These are phyloP conservation scores for Reutealis trisperma DNA, from an alignment of 345 rosid species.

Conservation along the genomic window DNA sequence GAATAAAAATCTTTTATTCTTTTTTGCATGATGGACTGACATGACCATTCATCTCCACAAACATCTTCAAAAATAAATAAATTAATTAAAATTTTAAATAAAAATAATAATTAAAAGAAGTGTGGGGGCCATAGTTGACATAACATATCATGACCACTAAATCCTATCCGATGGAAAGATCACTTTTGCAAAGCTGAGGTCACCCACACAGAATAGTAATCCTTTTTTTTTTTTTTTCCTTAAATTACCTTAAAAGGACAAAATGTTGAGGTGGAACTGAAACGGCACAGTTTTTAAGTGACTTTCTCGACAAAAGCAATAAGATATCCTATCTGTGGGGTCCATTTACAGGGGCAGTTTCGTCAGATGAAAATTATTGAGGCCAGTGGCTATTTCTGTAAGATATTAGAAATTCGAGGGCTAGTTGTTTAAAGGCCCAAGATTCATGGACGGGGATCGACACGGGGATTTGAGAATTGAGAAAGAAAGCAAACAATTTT, in stretches of 20 bases:
- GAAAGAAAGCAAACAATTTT: background rate
- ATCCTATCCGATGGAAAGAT: background rate
- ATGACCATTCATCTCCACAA: too few relatives aligned
- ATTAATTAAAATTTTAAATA: background rate
- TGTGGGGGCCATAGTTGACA: background rate
- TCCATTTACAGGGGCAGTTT: background rate
- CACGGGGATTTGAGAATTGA: background rate
- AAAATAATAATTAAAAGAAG: background rate
- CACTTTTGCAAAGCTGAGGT: background rate
- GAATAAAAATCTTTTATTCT: too few relatives aligned
- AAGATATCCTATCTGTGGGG: conserved; percentile 10
- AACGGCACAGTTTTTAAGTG: background rate
- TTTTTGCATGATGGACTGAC: too few relatives aligned
- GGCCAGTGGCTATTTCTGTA: background rate
- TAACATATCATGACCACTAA: background rate
- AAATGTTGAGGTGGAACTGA: background rate
- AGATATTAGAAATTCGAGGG: background rate
- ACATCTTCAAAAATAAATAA: too few relatives aligned
- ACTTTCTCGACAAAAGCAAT: conserved; percentile 14
- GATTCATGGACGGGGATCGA: conserved; percentile 1
- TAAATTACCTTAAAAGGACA: background rate
- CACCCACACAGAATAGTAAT: background rate
- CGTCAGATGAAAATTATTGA: background rate
- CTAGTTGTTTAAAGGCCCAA: background rate
- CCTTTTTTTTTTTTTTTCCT: too few relatives aligned